Evolutionary conservation across 1,284 basidiomycete species (phyloP).

Genomic region (Fomitopsis palustris): DNA sequence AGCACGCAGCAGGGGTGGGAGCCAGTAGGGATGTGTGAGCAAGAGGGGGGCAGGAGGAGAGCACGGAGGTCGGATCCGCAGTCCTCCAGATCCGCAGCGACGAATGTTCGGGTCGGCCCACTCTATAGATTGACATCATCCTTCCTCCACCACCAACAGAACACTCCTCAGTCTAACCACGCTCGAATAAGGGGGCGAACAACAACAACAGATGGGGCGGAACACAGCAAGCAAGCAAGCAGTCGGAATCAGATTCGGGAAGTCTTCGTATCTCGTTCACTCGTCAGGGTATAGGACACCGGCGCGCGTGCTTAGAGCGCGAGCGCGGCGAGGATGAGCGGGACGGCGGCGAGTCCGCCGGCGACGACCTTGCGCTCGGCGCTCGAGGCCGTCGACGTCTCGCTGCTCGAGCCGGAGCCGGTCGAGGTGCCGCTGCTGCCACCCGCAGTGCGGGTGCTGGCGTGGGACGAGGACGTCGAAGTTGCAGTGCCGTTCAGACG

Average conservation of each 20-base stretch:
- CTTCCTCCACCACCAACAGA: background rate
- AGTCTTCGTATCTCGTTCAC: background rate
- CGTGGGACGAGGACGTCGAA: conserved; percentile 17
- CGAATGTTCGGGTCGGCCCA: background rate
- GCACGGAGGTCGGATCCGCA: background rate
- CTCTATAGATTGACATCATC: background rate
- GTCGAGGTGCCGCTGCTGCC: conserved; percentile 19
- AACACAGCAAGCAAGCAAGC: background rate
- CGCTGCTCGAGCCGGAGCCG: conserved; percentile 32
- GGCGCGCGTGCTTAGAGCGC: conserved; percentile 9
- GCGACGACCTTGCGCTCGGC: conserved; percentile 14
- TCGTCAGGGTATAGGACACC: background rate
- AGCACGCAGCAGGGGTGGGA: background rate
- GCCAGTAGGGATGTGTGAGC: background rate
- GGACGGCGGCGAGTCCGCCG: conserved; percentile 13
- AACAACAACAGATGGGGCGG: background rate
- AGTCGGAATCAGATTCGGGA: no score
- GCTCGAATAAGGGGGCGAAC: background rate
- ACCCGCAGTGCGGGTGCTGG: conserved; percentile 12
- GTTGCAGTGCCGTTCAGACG: conserved; percentile 46
- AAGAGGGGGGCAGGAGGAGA: background rate
- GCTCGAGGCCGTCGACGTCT: conserved; percentile 2
- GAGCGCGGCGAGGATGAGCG: conserved; percentile 15
- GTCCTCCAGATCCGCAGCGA: background rate
- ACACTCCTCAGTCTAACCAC: background rate